Conservation (phyloP, 2,329 filamentous ascomycete species). For the Orbilia ellipsospora region DNA sequence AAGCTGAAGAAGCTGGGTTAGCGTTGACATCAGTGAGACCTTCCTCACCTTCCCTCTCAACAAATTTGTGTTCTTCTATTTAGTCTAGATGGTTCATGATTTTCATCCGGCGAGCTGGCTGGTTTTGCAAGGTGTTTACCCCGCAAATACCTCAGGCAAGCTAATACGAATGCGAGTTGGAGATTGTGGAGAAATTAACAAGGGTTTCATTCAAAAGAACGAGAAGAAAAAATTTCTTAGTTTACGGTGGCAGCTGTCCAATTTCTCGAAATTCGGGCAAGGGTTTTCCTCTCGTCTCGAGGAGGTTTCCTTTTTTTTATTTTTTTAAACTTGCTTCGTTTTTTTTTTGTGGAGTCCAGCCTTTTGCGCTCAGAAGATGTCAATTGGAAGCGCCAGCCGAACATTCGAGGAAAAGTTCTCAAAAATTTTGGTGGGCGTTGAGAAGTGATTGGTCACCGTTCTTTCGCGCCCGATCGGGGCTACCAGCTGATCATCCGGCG, state of each 20-base stretch:
- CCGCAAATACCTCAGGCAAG: constrained; percentile 34
- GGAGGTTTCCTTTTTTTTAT: no score
- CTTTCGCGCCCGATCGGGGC: constrained; percentile 25
- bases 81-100: constrained; percentile 7
- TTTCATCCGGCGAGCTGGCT: not conserved
- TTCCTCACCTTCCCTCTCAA: not conserved
- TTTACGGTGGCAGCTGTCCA: not conserved
- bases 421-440: constrained; percentile 12
- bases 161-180: constrained; percentile 21
- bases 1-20: constrained; percentile 22
- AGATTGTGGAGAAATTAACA: constrained; percentile 20
- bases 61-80: not conserved
- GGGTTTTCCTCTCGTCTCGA: constrained; percentile 21
- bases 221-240: not conserved
- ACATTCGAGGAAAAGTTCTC: constrained; percentile 12
- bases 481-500: constrained; percentile 38
- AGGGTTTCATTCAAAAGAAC: not conserved
- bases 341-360: not conserved
- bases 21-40: not conserved
- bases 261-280: not conserved
- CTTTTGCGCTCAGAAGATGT: not conserved
- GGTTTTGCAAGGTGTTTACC: constrained; percentile 12
- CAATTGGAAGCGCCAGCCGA: constrained; percentile 18
- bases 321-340: not conserved
- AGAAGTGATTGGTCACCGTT: constrained; percentile 31